phyloP scores from a whole-genome alignment of 2,329 filamentous ascomycete species.

The Botrytis deweyae region DNA sequence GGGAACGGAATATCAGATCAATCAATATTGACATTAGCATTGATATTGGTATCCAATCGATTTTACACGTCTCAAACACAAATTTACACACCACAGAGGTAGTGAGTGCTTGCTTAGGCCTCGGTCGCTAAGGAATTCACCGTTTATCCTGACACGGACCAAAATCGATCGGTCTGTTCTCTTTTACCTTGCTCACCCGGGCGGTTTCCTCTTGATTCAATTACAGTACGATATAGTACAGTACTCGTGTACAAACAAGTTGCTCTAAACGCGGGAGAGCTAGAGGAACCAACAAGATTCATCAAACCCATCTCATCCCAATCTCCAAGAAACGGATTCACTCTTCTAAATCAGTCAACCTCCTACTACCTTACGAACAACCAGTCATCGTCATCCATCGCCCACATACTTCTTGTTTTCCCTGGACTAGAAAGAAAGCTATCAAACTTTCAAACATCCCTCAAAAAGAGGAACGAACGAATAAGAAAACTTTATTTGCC shows the following conservation, averaged over 20 bases:
- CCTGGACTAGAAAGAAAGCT: neutral
- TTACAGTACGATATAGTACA: neutral
- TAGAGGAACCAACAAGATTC: neutral
- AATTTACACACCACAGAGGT: neutral
- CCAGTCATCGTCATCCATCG: neutral
- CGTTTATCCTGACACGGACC: neutral
- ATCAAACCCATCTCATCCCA: neutral
- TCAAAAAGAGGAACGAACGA: neutral
- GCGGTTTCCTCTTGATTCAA: neutral
- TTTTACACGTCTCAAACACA: neutral
- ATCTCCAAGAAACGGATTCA: neutral
- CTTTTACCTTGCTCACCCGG: neutral
- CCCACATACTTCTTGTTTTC: neutral
- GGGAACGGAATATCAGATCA: neutral
- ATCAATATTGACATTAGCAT: neutral
- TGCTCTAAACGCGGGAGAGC: neutral
- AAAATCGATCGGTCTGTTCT: neutral
- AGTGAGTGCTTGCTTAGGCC: conserved; percentile 11
- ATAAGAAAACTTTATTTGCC: neutral
- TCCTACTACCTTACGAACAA: neutral
- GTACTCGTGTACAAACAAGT: neutral
- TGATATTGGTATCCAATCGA: neutral
- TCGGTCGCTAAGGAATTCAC: conserved; percentile 30
- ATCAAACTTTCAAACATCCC: neutral
- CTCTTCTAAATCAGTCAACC: neutral